A percentile compares a stretch with the other conserved stretches of the same genome.
phyloP scores from a whole-genome alignment of 495 filamentous ascomycete genomes.

The Penicillium bovifimosum region DNA sequence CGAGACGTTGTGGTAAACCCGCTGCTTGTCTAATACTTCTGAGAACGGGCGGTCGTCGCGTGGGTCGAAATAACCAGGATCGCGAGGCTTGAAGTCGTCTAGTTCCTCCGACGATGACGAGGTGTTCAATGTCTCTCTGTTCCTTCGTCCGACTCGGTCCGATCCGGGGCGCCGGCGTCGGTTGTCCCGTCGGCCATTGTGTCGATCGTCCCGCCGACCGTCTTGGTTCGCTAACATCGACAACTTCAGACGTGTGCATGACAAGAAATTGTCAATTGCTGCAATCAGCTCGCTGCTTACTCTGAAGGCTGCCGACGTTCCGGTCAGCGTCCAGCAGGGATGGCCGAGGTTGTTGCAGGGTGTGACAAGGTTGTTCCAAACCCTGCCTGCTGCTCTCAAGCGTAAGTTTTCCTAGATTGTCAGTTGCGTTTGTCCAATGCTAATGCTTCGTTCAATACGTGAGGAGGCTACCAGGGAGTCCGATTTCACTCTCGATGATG shows the following conservation, averaged over 20 bases:
- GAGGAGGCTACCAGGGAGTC: slow-evolving; percentile 88
- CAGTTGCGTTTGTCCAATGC: not conserved
- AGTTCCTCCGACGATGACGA: no score
- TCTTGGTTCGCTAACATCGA: slow-evolving; percentile 98
- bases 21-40: no score
- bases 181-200: no score
- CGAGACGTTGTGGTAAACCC: no score
- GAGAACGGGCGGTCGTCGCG: no score
- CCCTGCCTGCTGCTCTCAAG: slow-evolving; percentile 78
- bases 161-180: no score
- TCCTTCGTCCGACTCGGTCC: no score
- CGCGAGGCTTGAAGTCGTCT: no score
- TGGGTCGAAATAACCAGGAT: no score
- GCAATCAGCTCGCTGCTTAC: slow-evolving; percentile 83
- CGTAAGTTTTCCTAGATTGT: slow-evolving; percentile 44
- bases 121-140: no score
- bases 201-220: no score
- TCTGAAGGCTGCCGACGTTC: slow-evolving; percentile 70
- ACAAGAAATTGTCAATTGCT: slow-evolving; percentile 95
- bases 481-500: slow-evolving; percentile 73
- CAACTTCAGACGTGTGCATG: slow-evolving; percentile 86
- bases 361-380: slow-evolving; percentile 85
- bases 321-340: slow-evolving; percentile 82
- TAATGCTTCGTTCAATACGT: slow-evolving; percentile 51
- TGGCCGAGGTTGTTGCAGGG: slow-evolving; percentile 95